phyloP scores from a whole-genome alignment of 352 stramenopile genomes.

The Phytopythium boreale region DNA sequence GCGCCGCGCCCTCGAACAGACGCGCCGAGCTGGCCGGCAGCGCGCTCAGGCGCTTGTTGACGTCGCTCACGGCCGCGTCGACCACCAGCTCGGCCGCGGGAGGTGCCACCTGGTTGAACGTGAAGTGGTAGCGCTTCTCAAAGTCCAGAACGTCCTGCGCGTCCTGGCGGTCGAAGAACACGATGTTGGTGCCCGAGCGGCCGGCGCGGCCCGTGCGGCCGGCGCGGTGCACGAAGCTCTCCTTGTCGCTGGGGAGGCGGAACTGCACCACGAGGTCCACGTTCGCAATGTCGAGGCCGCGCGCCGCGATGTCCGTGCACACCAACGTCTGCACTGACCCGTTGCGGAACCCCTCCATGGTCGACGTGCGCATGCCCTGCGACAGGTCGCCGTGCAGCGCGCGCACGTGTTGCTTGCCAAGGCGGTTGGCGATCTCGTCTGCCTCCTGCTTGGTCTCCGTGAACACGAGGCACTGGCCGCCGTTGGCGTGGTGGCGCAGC shows the following conservation, averaged over 20 bases:
- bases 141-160: conserved; percentile 68
- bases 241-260: conserved; percentile 90
- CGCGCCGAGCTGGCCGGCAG: conserved; percentile 40
- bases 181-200: conserved; percentile 76
- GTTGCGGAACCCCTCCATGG: conserved; percentile 94
- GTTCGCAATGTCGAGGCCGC: conserved; percentile 88
- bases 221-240: conserved; percentile 94
- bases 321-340: conserved; percentile 92
- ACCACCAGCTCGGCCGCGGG: conserved; percentile 64
- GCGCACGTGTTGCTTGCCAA: conserved; percentile 54
- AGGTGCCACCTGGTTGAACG: conserved; percentile 52
- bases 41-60: conserved; percentile 44
- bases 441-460: conserved; percentile 96
- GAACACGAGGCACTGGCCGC: conserved; percentile 94
- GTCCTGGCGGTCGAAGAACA: conserved; percentile 82
- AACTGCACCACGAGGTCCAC: conserved; percentile 94
- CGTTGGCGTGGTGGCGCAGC: conserved; percentile 57
- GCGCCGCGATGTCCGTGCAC: conserved; percentile 89
- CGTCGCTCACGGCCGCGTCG: conserved; percentile 46
- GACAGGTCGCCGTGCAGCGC: conserved; percentile 79
- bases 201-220: conserved; percentile 88
- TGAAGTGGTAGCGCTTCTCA: conserved; percentile 77
- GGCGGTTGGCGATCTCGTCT: conserved; percentile 92
- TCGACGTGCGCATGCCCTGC: conserved; percentile 90
- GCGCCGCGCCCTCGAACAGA: conserved; percentile 58